phyloP scores from a whole-genome alignment of 2,329 filamentous ascomycete genomes.

The Zarea fungicola region DNA sequence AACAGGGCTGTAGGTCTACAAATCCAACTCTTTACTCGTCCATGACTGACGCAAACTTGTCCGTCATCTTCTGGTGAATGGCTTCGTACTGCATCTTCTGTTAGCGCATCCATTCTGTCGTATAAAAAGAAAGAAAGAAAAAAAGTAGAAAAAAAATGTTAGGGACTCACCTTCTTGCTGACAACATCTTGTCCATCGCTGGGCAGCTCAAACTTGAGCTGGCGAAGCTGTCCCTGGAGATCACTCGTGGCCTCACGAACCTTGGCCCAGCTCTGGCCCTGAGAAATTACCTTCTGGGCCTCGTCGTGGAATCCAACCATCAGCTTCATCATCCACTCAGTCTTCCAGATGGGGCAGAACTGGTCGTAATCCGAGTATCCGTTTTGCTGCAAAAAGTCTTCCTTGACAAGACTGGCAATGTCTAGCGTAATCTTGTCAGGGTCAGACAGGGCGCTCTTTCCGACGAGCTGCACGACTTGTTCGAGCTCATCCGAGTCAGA shows the following conservation, averaged over 20 bases:
- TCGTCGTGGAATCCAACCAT: constrained; percentile 99
- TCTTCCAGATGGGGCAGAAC: constrained; percentile 99
- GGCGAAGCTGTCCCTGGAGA: constrained; percentile 76
- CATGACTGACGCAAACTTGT: constrained; percentile 93
- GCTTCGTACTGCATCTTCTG: constrained; percentile 69
- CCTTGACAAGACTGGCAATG: constrained; percentile 86
- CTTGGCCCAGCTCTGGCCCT: constrained; percentile 89
- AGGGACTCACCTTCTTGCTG: constrained; percentile 67
- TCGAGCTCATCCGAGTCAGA: constrained; percentile 95
- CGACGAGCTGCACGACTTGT: constrained; percentile 96
- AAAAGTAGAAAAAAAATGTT: too few species aligned
- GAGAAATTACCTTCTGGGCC: constrained; percentile 87
- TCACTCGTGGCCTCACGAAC: constrained; percentile 86
- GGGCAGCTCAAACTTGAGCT: constrained; percentile 96
- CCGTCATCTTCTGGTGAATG: constrained; percentile 84
- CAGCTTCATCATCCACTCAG: constrained; percentile 99
- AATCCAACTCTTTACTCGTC: constrained; percentile 81
- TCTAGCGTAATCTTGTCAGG: constrained; percentile 98
- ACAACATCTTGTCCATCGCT: constrained; percentile 76
- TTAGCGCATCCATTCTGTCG: too few species aligned
- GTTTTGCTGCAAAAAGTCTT: constrained; percentile 98
- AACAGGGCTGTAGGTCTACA: constrained; percentile 23
- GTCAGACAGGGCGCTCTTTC: constrained; percentile 93
- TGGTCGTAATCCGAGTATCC: constrained; percentile 99
- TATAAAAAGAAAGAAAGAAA: too few species aligned